These are phyloP conservation scores for Cystobasidium ongulense DNA, from an alignment of 768 basidiomycete species.

Conservation along the genomic window DNA sequence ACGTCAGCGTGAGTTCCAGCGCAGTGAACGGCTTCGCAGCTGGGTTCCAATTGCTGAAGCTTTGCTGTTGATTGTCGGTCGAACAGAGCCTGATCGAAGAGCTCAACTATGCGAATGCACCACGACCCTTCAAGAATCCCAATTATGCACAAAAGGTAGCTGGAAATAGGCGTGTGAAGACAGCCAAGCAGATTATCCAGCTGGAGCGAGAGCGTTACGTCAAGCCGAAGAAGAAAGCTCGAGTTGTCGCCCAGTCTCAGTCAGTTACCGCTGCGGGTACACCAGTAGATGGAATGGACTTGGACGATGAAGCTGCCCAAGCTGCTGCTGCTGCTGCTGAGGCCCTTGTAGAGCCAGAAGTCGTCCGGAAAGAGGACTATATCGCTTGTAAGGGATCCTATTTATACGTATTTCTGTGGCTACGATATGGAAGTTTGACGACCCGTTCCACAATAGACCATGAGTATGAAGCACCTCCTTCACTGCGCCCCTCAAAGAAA, in stretches of 20 bases:
- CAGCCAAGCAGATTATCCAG: constrained; percentile 39
- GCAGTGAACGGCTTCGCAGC: background rate
- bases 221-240: constrained; percentile 25
- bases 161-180: constrained; percentile 31
- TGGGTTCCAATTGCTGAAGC: background rate
- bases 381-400: constrained; percentile 23
- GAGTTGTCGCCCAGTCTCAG: background rate
- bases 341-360: constrained; percentile 5
- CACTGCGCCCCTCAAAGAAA: constrained; percentile 47
- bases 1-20: background rate
- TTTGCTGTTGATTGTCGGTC: background rate
- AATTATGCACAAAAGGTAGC: constrained; percentile 23
- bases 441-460: constrained; percentile 9
- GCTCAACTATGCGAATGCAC: constrained; percentile 31
- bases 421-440: background rate
- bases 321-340: background rate
- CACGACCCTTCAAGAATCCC: constrained; percentile 38
- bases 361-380: constrained; percentile 25
- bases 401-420: background rate
- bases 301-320: constrained; percentile 18
- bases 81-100: constrained; percentile 22
- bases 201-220: constrained; percentile 36
- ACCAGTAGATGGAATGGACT: constrained; percentile 27
- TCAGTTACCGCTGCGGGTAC: constrained; percentile 13
- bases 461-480: constrained; percentile 45